Percentiles rank a stretch among this genome's conserved stretches.
These are phyloP conservation scores for Podospora conica DNA, from an alignment of 495 filamentous ascomycete genomes.

Conservation along the genomic window DNA sequence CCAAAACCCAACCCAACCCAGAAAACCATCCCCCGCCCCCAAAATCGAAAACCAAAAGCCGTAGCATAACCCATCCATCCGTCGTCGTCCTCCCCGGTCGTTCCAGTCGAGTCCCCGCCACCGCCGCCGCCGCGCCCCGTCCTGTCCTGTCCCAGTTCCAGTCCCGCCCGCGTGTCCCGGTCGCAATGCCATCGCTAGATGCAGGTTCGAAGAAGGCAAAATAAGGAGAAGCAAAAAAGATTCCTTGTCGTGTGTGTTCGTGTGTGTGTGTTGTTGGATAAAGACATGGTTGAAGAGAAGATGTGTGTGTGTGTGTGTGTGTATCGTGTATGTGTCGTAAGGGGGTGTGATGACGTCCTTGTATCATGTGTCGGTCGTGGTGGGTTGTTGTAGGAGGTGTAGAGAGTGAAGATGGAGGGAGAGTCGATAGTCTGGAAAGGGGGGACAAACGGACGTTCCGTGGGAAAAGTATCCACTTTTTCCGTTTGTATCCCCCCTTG, in stretches of 20 bases:
- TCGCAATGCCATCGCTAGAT: slow-evolving; percentile 1
- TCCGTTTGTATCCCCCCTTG: background rate
- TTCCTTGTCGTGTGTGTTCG: background rate
- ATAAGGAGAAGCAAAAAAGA: background rate
- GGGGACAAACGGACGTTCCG: background rate
- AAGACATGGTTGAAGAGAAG: background rate
- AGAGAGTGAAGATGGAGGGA: background rate
- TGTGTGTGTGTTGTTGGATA: background rate
- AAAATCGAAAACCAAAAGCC: slow-evolving; percentile 26
- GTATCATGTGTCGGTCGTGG: background rate
- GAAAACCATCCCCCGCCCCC: slow-evolving; percentile 41
- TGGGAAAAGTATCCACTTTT: background rate
- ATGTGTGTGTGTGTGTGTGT: background rate
- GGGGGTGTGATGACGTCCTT: background rate
- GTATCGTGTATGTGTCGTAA: background rate
- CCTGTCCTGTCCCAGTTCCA: background rate
- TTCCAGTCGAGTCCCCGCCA: background rate
- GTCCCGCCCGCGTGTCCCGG: background rate
- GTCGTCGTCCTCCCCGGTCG: background rate
- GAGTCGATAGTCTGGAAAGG: background rate
- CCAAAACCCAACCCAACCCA: background rate
- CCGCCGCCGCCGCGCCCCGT: no score
- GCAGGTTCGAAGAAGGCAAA: background rate
- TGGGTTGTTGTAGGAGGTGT: background rate
- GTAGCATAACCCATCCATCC: background rate